Evolutionary conservation across 257 asterid species (phyloP).

Genomic region (Ballota nigra): DNA sequence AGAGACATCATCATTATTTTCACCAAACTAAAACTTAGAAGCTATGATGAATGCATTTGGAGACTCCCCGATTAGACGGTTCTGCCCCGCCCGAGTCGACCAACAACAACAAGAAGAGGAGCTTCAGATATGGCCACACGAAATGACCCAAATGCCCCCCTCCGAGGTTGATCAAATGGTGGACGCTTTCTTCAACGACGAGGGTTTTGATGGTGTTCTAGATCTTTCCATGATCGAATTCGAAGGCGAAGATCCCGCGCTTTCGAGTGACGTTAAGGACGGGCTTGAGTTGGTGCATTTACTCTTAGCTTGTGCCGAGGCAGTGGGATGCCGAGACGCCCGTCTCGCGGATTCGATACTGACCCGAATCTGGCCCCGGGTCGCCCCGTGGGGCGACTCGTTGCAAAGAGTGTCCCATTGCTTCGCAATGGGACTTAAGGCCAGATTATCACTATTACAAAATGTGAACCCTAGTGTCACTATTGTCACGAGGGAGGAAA

Average conservation of each 20-base stretch:
- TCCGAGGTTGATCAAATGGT: conserved; percentile 43
- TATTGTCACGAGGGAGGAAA: conserved; percentile 29
- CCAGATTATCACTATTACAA: conserved; percentile 37
- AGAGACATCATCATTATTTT: neutral
- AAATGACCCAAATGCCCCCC: conserved; percentile 21
- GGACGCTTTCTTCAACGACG: conserved; percentile 50
- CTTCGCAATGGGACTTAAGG: conserved; percentile 47
- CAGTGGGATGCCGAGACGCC: conserved; percentile 56
- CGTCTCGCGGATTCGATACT: conserved; percentile 45
- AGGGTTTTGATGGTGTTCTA: conserved; percentile 19
- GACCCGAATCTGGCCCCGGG: conserved; percentile 41
- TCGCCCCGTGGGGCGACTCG: conserved; percentile 51
- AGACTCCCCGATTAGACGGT: conserved; percentile 49
- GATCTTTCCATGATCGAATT: neutral
- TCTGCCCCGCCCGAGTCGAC: conserved; percentile 55
- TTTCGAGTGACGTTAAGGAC: conserved; percentile 31
- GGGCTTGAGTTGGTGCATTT: conserved; percentile 63
- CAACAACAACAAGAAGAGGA: conserved; percentile 31
- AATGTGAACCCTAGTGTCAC: conserved; percentile 39
- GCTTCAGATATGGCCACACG: conserved; percentile 17
- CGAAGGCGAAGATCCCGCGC: neutral
- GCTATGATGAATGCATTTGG: conserved; percentile 23
- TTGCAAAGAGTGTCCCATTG: conserved; percentile 51
- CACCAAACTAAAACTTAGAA: conserved; percentile 6
- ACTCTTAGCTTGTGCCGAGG: conserved; percentile 64